phyloP scores from a whole-genome alignment of 1,284 basidiomycete species.

The Flammula alnicola region DNA sequence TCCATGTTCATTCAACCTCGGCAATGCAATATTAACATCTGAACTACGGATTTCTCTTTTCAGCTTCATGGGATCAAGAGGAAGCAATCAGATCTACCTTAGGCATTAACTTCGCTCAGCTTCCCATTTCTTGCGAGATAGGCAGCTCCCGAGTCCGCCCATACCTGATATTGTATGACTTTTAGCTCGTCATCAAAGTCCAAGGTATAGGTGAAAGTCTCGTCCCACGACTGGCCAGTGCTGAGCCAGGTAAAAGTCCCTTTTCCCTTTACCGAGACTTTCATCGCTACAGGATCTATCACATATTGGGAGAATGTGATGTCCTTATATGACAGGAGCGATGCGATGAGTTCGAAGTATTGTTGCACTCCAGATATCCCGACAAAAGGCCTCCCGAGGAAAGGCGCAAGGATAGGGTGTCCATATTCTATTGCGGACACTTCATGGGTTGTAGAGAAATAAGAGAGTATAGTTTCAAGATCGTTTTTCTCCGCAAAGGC shows the following conservation, averaged over 20 bases:
- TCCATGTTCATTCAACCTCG: no score
- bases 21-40: background rate
- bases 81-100: background rate
- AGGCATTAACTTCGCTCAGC: slow-evolving; percentile 27
- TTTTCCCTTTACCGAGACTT: slow-evolving; percentile 57
- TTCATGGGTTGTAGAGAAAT: slow-evolving; percentile 54
- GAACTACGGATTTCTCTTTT: background rate
- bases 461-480: slow-evolving; percentile 46
- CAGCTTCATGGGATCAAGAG: background rate
- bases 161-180: slow-evolving; percentile 63
- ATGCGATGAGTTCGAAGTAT: slow-evolving; percentile 56
- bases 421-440: slow-evolving; percentile 61
- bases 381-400: slow-evolving; percentile 55
- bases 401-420: slow-evolving; percentile 57
- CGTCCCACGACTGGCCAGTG: slow-evolving; percentile 60
- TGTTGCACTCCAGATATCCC: slow-evolving; percentile 46
- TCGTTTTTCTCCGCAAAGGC: slow-evolving; percentile 53
- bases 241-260: slow-evolving; percentile 62
- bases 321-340: slow-evolving; percentile 46
- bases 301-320: slow-evolving; percentile 47
- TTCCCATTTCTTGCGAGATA: slow-evolving; percentile 62
- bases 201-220: slow-evolving; percentile 64
- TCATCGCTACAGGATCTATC: slow-evolving; percentile 46
- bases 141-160: slow-evolving; percentile 69
- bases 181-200: slow-evolving; percentile 63